These are phyloP conservation scores for Backusella psychrophila DNA, from an alignment of 192 early-diverging fungal genomes.

Conservation along the genomic window DNA sequence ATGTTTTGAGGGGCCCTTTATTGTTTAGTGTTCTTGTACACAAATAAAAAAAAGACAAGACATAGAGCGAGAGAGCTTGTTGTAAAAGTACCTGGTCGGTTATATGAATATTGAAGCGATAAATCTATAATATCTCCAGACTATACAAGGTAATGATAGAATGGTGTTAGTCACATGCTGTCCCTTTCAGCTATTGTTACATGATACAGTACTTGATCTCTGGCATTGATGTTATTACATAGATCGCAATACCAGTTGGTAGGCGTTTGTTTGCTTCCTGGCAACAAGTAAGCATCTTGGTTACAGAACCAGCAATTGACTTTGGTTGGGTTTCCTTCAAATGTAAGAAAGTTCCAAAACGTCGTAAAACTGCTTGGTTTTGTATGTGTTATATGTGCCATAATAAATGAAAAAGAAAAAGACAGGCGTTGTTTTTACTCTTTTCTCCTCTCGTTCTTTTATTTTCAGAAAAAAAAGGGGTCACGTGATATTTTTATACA, in stretches of 20 bases:
- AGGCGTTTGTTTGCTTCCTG: neutral
- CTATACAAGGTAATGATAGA: neutral
- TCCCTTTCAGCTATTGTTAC: neutral
- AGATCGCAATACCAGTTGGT: slow-evolving; percentile 9
- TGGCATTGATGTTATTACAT: slow-evolving; percentile 14
- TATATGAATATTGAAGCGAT: neutral
- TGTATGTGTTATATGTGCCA: neutral
- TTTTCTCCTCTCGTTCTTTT: no score
- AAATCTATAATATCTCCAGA: neutral
- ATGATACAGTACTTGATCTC: slow-evolving; percentile 12
- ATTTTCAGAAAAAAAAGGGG: neutral
- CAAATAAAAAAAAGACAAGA: no score
- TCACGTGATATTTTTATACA: neutral
- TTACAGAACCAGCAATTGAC: slow-evolving; percentile 28
- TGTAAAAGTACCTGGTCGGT: neutral
- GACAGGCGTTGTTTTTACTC: neutral
- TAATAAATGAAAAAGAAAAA: neutral
- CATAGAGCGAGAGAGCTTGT: neutral
- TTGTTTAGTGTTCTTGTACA: neutral
- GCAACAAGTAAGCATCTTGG: slow-evolving; percentile 6
- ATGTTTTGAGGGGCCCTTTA: neutral
- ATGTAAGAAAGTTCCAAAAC: neutral
- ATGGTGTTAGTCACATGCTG: neutral
- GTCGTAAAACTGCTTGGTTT: neutral
- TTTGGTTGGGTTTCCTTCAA: neutral